Conservation (phyloP, 2,329 filamentous ascomycete species). For the Lasiodiplodia citricola region DNA sequence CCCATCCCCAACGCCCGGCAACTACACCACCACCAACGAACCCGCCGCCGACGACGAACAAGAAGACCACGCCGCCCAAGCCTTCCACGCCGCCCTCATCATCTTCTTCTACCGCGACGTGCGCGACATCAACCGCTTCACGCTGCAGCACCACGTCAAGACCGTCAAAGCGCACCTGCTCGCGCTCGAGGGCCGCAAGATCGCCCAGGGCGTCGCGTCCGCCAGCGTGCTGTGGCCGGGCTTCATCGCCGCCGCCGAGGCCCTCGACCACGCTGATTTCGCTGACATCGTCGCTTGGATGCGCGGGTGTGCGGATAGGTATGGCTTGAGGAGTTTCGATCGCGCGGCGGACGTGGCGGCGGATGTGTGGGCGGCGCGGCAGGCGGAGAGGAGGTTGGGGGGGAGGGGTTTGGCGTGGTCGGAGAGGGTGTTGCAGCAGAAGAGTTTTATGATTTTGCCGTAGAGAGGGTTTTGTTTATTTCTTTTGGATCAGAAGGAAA, state of each 20-base stretch:
- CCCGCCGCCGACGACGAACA: background rate
- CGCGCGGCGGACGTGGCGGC: constrained; percentile 9
- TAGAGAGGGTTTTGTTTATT: background rate
- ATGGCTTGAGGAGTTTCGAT: constrained; percentile 9
- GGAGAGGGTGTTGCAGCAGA: constrained; percentile 12
- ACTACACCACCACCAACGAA: background rate
- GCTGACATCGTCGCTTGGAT: background rate
- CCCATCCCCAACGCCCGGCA: too few species aligned
- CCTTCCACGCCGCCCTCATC: constrained; percentile 14
- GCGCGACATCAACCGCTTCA: constrained; percentile 5
- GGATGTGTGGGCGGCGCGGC: constrained; percentile 3
- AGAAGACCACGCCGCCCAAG: background rate
- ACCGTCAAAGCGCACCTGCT: background rate
- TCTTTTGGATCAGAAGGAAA: background rate
- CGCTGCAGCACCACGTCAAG: constrained; percentile 1
- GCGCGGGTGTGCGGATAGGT: background rate
- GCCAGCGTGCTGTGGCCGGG: constrained; percentile 10
- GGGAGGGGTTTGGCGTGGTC: background rate
- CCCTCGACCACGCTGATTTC: constrained; percentile 1
- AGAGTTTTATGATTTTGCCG: constrained; percentile 19
- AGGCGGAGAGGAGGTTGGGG: background rate
- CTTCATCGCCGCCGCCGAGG: constrained; percentile 21
- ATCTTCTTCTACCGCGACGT: constrained; percentile 22
- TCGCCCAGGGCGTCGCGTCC: constrained; percentile 3
- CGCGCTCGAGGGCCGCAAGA: constrained; percentile 6